Conservation (phyloP, 139 green algal genomes). For the Auxenochlorella pyrenoidosa region DNA sequence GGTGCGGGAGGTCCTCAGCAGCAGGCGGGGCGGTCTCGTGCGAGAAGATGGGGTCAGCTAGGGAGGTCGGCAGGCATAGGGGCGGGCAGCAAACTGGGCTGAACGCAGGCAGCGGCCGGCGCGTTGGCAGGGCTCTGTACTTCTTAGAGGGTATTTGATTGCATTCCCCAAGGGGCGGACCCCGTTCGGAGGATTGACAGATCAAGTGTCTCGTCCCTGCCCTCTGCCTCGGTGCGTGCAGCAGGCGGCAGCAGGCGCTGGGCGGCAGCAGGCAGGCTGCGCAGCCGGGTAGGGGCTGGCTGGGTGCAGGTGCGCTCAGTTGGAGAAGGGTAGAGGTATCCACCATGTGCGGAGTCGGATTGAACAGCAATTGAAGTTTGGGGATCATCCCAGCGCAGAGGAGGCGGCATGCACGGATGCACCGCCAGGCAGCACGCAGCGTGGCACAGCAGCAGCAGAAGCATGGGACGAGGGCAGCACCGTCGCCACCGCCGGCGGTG, state of each 20-base stretch:
- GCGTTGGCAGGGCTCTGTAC: conserved; percentile 11
- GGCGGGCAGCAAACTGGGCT: no score
- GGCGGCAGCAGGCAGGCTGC: not conserved
- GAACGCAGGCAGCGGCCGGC: not conserved
- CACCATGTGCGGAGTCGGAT: conserved; percentile 50
- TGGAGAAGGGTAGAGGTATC: conserved; percentile 46
- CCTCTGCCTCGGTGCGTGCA: not conserved
- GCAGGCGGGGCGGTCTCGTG: no score
- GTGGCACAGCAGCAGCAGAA: not conserved
- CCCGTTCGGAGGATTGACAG: conserved; percentile 37
- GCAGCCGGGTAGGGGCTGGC: not conserved
- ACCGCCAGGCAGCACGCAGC: not conserved
- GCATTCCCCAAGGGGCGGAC: conserved; percentile 22
- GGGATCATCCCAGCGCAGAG: conserved; percentile 35
- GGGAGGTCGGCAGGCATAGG: no score
- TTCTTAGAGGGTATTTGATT: conserved; percentile 31
- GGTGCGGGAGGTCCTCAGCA: not conserved
- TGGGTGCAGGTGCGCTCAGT: conserved; percentile 27
- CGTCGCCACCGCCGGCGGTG: not conserved
- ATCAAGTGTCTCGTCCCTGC: conserved; percentile 19
- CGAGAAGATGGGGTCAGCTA: no score
- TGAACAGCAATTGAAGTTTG: conserved; percentile 54
- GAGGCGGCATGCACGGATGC: not conserved
- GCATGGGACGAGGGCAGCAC: not conserved
- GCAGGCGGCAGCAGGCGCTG: not conserved